Conservation (phyloP, 208 protist species). For the Crithidia mellificae region DNA sequence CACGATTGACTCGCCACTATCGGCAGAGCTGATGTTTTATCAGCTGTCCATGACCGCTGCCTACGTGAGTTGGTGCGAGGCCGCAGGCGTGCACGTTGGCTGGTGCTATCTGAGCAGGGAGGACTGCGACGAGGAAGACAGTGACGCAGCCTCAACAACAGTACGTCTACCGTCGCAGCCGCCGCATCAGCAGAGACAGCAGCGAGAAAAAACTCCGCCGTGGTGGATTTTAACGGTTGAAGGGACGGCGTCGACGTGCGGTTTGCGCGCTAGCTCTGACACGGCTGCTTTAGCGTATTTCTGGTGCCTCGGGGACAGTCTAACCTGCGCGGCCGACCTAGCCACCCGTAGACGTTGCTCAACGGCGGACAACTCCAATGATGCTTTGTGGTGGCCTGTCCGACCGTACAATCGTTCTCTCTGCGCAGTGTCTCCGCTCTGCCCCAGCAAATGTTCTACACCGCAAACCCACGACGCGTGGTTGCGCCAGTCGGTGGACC, state of each 20-base stretch:
- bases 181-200: background rate
- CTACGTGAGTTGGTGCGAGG: constrained; percentile 29
- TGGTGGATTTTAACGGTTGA: constrained; percentile 19
- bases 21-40: constrained; percentile 22
- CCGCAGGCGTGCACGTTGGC: constrained; percentile 12
- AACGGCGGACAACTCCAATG: too few species aligned
- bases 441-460: too few species aligned
- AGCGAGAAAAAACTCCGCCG: background rate
- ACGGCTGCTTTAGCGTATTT: constrained; percentile 1
- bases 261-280: background rate
- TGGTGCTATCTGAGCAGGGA: constrained; percentile 11
- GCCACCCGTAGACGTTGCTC: too few species aligned
- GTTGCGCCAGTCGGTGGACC: constrained; percentile 13
- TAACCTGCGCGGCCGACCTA: too few species aligned
- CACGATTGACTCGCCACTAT: constrained; percentile 1
- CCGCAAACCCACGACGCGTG: too few species aligned
- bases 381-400: background rate
- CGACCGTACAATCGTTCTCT: background rate
- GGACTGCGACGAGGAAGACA: constrained; percentile 11
- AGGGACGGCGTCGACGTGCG: background rate
- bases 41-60: constrained; percentile 10
- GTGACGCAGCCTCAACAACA: background rate
- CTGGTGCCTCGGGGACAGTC: constrained; percentile 7
- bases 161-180: too few species aligned
- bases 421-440: constrained; percentile 5